Evolutionary conservation across 192 early-diverging fungal species (phyloP), one percentile per base, ranked within the genome.

Genomic region (Helicostylum pulchrum): DNA sequence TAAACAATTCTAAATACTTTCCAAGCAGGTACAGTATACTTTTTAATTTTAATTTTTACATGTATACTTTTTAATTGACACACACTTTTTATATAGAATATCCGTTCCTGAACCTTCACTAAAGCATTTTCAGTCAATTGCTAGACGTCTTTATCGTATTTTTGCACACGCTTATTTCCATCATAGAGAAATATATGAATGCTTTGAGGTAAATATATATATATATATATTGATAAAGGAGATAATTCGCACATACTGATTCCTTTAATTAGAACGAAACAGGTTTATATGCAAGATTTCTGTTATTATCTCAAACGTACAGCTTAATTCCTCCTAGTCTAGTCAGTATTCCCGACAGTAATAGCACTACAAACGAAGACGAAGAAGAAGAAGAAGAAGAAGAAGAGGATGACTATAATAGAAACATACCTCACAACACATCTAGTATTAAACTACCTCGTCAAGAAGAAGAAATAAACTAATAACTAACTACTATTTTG

Each of bases 111-210:
- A 78, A 21, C 62, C 87, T 4, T 90, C 91, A 51, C 48, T 89
- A n/a, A 94, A 94, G 72, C 90, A 95, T 46, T 93, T 93, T 64
- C 84, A 90, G 65, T 85, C 84, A 46, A 93, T 97, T 64, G 91
- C 92, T 2, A 75, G 97, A n/a, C 71, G 97, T 32, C 80, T 99
- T 15, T 97, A 99, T 68, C 83, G 97, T n/a, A 88, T 99, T 23
- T 99, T 99, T 80, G 93, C 95, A 1, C 97, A 99, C 74, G 82
- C 92, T 4, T 99, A 91, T 74, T 95, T 87, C 65, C 92, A 95
- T 71, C 97, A 99, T 73, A 75, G 88, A 9, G 91, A 92, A 62
- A 71, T 92, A 5, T 99, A 98, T 78, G 88, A 90, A 53, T 79
- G 80, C 14, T 95, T 91, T 72, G 95, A 94, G 77, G 90, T 84